Evolutionary conservation across 805 yeast genomes (phyloP).

Genomic region (Wickerhamomyces queroliae): DNA sequence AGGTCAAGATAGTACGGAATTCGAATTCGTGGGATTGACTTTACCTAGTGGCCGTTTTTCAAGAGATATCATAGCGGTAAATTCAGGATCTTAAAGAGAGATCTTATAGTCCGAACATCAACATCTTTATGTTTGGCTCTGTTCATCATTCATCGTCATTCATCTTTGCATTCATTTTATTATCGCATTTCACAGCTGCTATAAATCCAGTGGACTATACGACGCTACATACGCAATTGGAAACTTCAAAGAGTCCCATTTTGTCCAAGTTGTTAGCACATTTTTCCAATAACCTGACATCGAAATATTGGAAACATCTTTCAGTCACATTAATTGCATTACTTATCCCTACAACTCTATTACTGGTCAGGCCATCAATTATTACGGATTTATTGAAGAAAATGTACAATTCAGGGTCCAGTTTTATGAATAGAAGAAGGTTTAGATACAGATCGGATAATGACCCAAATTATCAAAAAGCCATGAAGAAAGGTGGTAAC

Average conservation of each 20-base stretch:
- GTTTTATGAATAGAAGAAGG: constrained; percentile 6
- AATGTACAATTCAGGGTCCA: background rate
- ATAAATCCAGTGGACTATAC: too few relatives aligned
- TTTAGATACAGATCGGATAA: constrained; percentile 3
- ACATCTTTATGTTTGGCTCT: too few relatives aligned
- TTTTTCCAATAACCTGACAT: background rate
- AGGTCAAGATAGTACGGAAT: too few relatives aligned
- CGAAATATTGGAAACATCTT: constrained; percentile 1
- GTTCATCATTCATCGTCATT: too few relatives aligned
- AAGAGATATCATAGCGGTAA: too few relatives aligned
- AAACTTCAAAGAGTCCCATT: background rate
- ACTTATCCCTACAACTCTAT: constrained; percentile 1
- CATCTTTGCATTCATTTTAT: too few relatives aligned
- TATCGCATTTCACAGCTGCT: too few relatives aligned
- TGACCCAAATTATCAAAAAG: constrained; percentile 22
- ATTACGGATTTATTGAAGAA: background rate
- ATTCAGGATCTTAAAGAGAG: too few relatives aligned
- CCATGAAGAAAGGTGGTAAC: constrained; percentile 59
- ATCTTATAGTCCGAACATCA: too few relatives aligned
- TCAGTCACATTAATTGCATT: constrained; percentile 2
- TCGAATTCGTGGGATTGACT: too few relatives aligned
- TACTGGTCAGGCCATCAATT: background rate
- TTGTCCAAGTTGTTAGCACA: background rate
- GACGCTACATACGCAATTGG: background rate
- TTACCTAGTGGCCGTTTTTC: too few relatives aligned